Evolutionary conservation across 371 early-diverging fungal genomes (phyloP).

Genomic region (Mucor velutinosus): DNA sequence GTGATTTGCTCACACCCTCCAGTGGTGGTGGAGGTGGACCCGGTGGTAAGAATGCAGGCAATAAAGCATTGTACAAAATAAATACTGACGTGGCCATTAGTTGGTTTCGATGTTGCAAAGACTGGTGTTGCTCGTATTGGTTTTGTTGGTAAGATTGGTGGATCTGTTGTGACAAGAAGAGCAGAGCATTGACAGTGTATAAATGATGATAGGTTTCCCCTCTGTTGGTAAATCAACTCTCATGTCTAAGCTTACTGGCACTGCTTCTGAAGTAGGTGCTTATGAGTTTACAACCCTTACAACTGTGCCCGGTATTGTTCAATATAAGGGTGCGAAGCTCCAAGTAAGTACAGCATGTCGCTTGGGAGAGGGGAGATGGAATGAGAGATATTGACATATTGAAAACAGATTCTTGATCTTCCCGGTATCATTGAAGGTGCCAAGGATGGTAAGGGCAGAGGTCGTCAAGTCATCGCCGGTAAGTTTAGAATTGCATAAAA

Average conservation of each 20-base stretch:
- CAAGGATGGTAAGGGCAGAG: constrained; percentile 99
- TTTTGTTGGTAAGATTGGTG: constrained; percentile 66
- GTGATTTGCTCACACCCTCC: constrained; percentile 92
- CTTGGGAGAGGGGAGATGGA: neutral
- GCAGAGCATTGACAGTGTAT: neutral
- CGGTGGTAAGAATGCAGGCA: constrained; percentile 46
- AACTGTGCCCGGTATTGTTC: constrained; percentile 95
- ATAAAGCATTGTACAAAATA: neutral
- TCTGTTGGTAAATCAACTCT: constrained; percentile 98
- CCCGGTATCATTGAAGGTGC: constrained; percentile 99
- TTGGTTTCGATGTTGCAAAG: constrained; percentile 96
- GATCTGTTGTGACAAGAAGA: neutral
- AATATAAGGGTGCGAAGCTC: constrained; percentile 98
- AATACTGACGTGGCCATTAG: constrained; percentile 33
- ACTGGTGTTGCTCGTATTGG: constrained; percentile 97
- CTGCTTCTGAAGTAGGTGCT: constrained; percentile 94
- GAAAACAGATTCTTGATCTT: constrained; percentile 52
- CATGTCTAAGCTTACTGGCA: constrained; percentile 98
- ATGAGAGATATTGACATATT: neutral
- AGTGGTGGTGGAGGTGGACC: constrained; percentile 83
- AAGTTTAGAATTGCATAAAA: constrained; percentile 15
- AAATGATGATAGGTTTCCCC: constrained; percentile 81
- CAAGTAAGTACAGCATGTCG: no score
- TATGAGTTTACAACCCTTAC: constrained; percentile 99
- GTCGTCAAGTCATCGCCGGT: constrained; percentile 89